Percentiles rank a stretch among this genome's conserved stretches.
phyloP scores from a whole-genome alignment of 176 grass and related monocot species.

The Juncus inflexus region DNA sequence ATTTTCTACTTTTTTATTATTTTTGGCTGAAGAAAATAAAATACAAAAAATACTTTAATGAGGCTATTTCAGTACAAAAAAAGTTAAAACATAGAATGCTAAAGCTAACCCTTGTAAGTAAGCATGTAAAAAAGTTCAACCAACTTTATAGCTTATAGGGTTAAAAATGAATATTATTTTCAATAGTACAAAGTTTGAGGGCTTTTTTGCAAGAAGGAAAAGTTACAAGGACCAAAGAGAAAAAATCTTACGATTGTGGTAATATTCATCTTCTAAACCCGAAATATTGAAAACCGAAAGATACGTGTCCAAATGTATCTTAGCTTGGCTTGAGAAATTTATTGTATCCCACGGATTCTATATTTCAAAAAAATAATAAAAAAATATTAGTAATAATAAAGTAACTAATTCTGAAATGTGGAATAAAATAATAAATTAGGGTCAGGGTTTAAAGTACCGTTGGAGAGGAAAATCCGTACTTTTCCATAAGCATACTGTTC shows the following conservation, averaged over 20 bases:
- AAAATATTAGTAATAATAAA: constrained; percentile 6
- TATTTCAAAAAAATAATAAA: constrained; percentile 18
- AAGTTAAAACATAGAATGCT: no score
- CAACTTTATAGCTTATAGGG: no score
- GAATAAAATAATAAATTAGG: no score
- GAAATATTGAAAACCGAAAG: constrained; percentile 87
- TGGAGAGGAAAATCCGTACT: constrained; percentile 93
- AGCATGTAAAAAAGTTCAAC: no score
- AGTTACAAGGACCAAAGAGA: background rate
- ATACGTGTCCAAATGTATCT: constrained; percentile 91
- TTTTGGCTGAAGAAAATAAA: no score
- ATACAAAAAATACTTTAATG: no score
- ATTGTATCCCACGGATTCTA: constrained; percentile 96
- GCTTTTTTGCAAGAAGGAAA: constrained; percentile 1
- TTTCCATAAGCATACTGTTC: constrained; percentile 76
- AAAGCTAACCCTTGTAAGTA: no score
- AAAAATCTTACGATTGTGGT: constrained; percentile 65
- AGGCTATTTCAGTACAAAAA: no score
- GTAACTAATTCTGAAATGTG: constrained; percentile 18
- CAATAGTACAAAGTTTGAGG: no score
- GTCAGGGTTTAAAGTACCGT: constrained; percentile 44
- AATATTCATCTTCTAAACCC: constrained; percentile 71
- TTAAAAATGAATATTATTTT: no score
- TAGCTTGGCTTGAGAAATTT: constrained; percentile 59
- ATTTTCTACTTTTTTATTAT: no score